Evolutionary conservation across 805 yeast genomes (phyloP), one percentile per base, ranked within the genome.

Genomic region (Metschnikowia lunata): DNA sequence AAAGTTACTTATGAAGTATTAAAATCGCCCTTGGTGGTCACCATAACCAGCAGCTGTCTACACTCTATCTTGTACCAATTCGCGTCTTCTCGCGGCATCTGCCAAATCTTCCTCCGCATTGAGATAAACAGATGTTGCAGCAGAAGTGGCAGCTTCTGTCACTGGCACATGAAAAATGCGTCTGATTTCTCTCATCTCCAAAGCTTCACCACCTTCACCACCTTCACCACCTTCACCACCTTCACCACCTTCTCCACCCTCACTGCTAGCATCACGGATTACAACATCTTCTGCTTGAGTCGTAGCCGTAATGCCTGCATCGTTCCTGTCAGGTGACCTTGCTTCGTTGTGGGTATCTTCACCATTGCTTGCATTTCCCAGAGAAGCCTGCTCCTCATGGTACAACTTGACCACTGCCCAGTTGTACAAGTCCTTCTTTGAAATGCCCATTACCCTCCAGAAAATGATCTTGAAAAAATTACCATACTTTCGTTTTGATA

Each of bases 361-460:
- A 18, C 3, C 23, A 11, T 26, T 32, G 27, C 8, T 8, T 5
- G 39, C 6, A 43, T 18, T 30, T 8, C 23, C 40, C 38, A 15
- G 33, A 31, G 43, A 31, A 36, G 47, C 47, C 44, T 37, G 50
- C 36, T 42, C 39, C 41, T 37, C 40, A 30, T 48, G 55, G 39
- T 44, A 52, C n/a, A 46, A 29, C 33, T 44, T 44, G 40, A 52
- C 43, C 13, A 80, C 79, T 12, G 76, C 78, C 66, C 79, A 75
- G 57, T 78, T 67, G 54, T 70, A 72, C 42, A 82, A 52, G 48
- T 82, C 80, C 8, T 58, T 51, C 39, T 56, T 66, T 3, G 72
- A 54, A 30, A 82, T 68, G 1, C 85, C 84, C 82, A 82, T 77
- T 5, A 77, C 26, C 33, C 58, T 59, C 84, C 85, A 82, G 57